Evolutionary conservation across 1,284 basidiomycete genomes (phyloP).

Genomic region (Ustilago lituana): DNA sequence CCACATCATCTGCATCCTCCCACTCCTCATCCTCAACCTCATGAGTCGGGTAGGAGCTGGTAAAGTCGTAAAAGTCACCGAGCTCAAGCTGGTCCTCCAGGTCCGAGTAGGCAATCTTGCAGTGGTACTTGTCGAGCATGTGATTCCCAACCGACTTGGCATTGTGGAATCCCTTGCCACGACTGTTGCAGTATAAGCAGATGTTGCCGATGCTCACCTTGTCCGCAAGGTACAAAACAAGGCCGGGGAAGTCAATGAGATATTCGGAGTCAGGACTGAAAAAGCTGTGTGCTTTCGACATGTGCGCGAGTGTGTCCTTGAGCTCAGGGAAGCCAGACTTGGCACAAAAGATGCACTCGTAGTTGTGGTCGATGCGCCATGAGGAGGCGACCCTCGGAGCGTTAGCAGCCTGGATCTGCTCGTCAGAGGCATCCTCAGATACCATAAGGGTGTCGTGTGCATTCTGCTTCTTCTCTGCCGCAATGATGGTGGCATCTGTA

Average conservation of each 20-base stretch:
- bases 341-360: constrained; percentile 80
- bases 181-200: constrained; percentile 81
- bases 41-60: constrained; percentile 76
- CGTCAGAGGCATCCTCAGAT: constrained; percentile 54
- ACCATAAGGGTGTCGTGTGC: constrained; percentile 40
- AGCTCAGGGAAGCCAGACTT: constrained; percentile 72
- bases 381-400: constrained; percentile 60
- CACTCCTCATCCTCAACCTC: constrained; percentile 65
- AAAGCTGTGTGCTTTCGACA: constrained; percentile 88
- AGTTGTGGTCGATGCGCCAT: constrained; percentile 55
- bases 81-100: constrained; percentile 84
- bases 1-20: constrained; percentile 37
- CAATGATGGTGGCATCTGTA: constrained; percentile 16
- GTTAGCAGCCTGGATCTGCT: constrained; percentile 59
- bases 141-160: constrained; percentile 60
- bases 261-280: constrained; percentile 95
- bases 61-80: constrained; percentile 94
- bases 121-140: constrained; percentile 73
- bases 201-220: constrained; percentile 92
- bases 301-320: constrained; percentile 81
- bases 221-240: constrained; percentile 88
- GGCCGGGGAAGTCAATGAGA: constrained; percentile 82
- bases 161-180: constrained; percentile 58
- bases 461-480: constrained; percentile 34
- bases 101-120: constrained; percentile 90